Evolutionary conservation across 2,329 filamentous ascomycete species (phyloP), one percentile per base, ranked within the genome.

Genomic region (Alternaria sp.): DNA sequence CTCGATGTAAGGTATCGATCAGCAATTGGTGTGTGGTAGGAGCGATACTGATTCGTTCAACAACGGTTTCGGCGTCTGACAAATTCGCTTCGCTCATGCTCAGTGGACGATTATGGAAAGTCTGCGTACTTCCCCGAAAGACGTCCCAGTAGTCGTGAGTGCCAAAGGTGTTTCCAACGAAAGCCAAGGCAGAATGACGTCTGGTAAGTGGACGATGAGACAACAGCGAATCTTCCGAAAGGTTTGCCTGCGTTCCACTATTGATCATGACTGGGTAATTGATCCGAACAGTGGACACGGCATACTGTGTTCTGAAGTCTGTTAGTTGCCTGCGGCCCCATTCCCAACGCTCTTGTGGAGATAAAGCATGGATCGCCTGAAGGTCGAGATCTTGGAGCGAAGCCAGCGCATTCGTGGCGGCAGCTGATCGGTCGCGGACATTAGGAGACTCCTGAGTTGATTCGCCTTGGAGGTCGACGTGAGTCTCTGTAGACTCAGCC

Each of bases 291-390:
- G 17, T 43, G 9, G 52, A 58, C 59, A 12, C 61, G 12, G 54
- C 17, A 17, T 47, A 40, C 10, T 28, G 50, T 50, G 21, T 28
- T 50, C 69, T 71, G 47, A 69, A 70, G 9, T 58, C 61, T 15
- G 70, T 67, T n/a, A 73, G 32, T 43, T 69, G 63, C 19, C 60
- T 57, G 13, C 73, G 71, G 23, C 68, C 52, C 68, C 69, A 73
- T 9, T 26, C 30, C 30, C 57, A 30, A 1, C 65, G 64, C 46
- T 74, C 25, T 8, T 71, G 46, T 6, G 57, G 23, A 40, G 47
- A 61, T 62, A 74, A 67, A 13, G 25, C 25, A 28, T 54, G 59
- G 6, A 74, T 54, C 11, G 13, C 45, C 15, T 69, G 59, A 40
- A 44, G 52, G 36, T 68, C 59, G 23, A 70, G 19, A 13, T 25